Base-by-base conservation (phyloP, 2,329 filamentous ascomycete species). In the Whalleya microplaca region DNA sequence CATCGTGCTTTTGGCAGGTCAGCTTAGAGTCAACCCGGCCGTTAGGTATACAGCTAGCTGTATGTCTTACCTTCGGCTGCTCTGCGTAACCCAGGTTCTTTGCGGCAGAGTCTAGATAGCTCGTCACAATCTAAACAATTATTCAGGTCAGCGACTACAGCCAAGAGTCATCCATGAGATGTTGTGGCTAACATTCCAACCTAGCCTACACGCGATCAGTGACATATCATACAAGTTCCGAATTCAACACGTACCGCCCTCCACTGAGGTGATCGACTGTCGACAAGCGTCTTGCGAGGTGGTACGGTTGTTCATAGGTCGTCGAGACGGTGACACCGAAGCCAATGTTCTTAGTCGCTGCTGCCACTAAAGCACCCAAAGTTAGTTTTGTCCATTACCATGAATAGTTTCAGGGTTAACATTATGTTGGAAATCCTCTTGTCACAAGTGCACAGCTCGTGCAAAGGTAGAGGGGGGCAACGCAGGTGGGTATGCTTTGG, bases 281-380 rank as follows among this genome's bases (percentile, higher is more conserved):
- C 0, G 84, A 86, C 19, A 90, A 69, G 10, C 87, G 75, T 37
- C 88, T 74, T 0, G 88, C 88, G 20, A 91, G 75, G 63, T 89
- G 84, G 66, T 88, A 91, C 0, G 88, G 88, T 65, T 86, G 83
- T 66, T 91, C 87, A 58, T 90, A 91, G 0, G 86, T 89, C 1
- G 87, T 89, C 1, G 84, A 84, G 1, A 87, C 83, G 0, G 88
- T 91, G 4, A 90, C 85, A 0, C 88, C 88, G 60, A 91, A 90
- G 0, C 83, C 85, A 23, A 91, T 82, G 58, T 78, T 88, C 65
- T 86, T 80, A 0, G 88, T 90, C 0, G 77, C 87, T 0, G 87
- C 86, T 1, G 87, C 87, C 86, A 91, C 32, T 37, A 12, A 12
- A 37, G 14, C 32, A 37, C 8, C 9, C 10, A 14, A 12, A 16